Percentiles rank a stretch among this genome's conserved stretches.
Conservation (phyloP, 2,329 filamentous ascomycete species). For the Fusarium annulatum region DNA sequence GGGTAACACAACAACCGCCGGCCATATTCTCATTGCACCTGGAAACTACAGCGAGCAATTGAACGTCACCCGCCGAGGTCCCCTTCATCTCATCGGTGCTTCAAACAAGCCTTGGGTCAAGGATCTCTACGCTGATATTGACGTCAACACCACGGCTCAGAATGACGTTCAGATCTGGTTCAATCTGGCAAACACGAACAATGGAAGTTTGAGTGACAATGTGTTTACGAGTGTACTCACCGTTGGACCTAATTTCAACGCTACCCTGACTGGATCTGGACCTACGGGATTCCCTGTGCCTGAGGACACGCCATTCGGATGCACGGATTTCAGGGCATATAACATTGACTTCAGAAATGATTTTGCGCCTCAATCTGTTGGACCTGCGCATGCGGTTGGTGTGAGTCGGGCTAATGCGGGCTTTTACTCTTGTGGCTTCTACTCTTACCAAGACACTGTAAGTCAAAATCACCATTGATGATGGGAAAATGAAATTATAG, state of each 20-base stretch:
- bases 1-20: slow-evolving; percentile 43
- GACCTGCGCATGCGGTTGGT: slow-evolving; percentile 69
- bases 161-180: slow-evolving; percentile 68
- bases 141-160: slow-evolving; percentile 52
- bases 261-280: slow-evolving; percentile 70
- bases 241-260: slow-evolving; percentile 71
- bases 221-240: slow-evolving; percentile 71
- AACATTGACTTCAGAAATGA: slow-evolving; percentile 75
- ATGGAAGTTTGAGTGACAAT: slow-evolving; percentile 63
- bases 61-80: slow-evolving; percentile 71
- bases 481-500: too few species aligned
- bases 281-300: slow-evolving; percentile 71
- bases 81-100: slow-evolving; percentile 71
- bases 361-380: slow-evolving; percentile 60
- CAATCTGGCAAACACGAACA: slow-evolving; percentile 62
- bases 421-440: slow-evolving; percentile 74
- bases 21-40: slow-evolving; percentile 66
- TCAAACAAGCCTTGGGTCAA: slow-evolving; percentile 53
- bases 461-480: not conserved
- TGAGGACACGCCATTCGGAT: slow-evolving; percentile 70
- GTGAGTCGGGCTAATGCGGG: slow-evolving; percentile 72
- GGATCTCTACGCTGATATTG: slow-evolving; percentile 54
- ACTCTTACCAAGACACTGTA: slow-evolving; percentile 75
- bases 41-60: slow-evolving; percentile 73
- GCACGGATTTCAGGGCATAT: slow-evolving; percentile 71